Evolutionary conservation across 1,284 basidiomycete species (phyloP), one percentile per base, ranked within the genome.

Genomic region (Schizophyllum commune): DNA sequence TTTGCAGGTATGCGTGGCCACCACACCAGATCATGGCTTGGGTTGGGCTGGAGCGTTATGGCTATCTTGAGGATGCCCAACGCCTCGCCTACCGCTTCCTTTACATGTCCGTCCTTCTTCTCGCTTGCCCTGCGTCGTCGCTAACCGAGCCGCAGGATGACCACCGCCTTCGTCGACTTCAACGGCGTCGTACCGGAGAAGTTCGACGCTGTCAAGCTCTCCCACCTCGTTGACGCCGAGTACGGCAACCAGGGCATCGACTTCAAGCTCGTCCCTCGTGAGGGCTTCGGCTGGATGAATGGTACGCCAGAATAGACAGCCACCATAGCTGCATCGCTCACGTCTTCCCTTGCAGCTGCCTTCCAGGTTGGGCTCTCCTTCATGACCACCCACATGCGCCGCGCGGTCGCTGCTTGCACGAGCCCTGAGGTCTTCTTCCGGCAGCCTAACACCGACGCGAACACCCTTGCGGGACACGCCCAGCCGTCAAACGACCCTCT

Each of bases 221-320:
- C 92, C 2, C 96, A 98, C 75, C 81, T 98, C 63, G 96, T 99
- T 4, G 95, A 96, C 70, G 96, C 96, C 55, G 96, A 99, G 77
- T 98, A 98, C 73, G 97, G 96, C 13, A 99, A 98, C 75, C 96
- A 99, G 74, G 96, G 96, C 60, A 83, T 96, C 68, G 95, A 98
- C 77, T 98, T 98, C 79, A 93, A 94, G 79, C 90, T 94, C 82
- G 89, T 98, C 39, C 94, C 94, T 58, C 83, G 94, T 21, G 96
- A 98, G 77, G 96, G 96, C 60, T 99, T 99, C 70, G 96, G 96
- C 4, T 96, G 94, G 94, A 95, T 94, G 89, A 95, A 95, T 66
- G 81, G 91, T 92, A 67, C 61, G 83, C 72, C 60, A 54, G 56
- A 51, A n/a, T 11, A 51, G 47, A 11, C 11, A n/a, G n/a, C 47